phyloP scores from a whole-genome alignment of 768 basidiomycete species.

The Boletellus sp. region DNA sequence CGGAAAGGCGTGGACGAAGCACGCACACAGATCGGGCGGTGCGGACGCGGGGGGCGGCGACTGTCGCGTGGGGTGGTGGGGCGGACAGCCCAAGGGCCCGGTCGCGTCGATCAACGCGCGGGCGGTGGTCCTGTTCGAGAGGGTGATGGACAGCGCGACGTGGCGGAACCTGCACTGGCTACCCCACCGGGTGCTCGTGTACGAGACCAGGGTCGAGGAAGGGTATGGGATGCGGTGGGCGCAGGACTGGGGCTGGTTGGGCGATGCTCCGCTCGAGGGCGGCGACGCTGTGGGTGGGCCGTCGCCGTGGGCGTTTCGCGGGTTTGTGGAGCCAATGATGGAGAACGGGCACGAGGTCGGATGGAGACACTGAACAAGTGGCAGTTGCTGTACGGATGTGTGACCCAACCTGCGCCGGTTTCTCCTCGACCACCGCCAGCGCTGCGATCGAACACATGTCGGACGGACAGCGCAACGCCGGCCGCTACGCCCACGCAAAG shows the following conservation, averaged over 20 bases:
- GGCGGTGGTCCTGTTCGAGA: conserved; percentile 49
- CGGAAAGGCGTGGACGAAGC: conserved; percentile 65
- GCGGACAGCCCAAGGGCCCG: conserved; percentile 47
- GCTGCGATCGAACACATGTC: background rate
- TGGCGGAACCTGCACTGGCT: conserved; percentile 69
- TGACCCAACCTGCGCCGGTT: no score
- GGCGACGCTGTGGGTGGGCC: no score
- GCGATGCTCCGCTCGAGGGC: no score
- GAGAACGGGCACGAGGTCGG: conserved; percentile 60
- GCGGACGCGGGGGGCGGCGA: background rate
- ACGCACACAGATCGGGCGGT: conserved; percentile 49
- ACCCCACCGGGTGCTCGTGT: conserved; percentile 58
- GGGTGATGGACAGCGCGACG: conserved; percentile 46
- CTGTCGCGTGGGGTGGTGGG: conserved; percentile 58
- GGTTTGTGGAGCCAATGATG: conserved; percentile 68
- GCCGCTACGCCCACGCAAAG: conserved; percentile 58
- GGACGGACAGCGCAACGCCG: conserved; percentile 6
- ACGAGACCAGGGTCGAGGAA: conserved; percentile 54
- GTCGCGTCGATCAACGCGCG: conserved; percentile 50
- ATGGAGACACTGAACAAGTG: conserved; percentile 47
- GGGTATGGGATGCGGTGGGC: conserved; percentile 72
- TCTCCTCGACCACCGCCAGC: no score
- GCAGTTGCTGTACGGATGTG: background rate
- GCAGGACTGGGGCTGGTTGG: conserved; percentile 25
- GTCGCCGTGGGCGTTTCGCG: conserved; percentile 48